phyloP scores from a whole-genome alignment of 2,329 filamentous ascomycete species.

The Phyllosticta capitalensis region DNA sequence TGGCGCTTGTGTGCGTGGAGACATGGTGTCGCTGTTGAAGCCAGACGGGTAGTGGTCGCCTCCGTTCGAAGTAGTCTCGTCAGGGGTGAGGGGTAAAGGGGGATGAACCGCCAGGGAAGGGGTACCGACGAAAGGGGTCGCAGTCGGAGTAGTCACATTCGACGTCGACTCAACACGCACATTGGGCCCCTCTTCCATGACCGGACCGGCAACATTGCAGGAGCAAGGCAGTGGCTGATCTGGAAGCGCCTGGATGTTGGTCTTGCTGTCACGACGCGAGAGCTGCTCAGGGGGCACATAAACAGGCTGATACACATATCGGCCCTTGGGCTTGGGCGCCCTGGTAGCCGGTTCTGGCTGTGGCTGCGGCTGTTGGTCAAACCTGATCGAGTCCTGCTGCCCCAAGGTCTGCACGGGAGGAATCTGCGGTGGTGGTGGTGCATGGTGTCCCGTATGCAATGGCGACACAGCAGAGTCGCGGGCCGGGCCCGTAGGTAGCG shows the following conservation, averaged over 20 bases:
- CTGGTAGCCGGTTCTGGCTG: not conserved
- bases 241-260: not conserved
- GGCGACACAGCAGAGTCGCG: not conserved
- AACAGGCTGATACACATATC: not conserved
- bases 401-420: not conserved
- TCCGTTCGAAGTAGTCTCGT: not conserved
- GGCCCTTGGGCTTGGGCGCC: not conserved
- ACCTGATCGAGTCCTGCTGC: not conserved
- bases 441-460: not conserved
- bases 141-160: not conserved
- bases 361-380: not conserved
- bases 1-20: not conserved
- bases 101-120: not conserved
- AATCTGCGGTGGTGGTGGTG: not conserved
- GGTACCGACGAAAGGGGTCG: not conserved
- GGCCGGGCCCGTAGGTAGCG: not conserved
- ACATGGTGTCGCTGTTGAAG: not conserved
- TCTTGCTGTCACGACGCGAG: not conserved
- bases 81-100: not conserved
- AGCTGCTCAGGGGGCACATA: not conserved
- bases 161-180: not conserved
- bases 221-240: not conserved
- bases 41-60: not conserved
- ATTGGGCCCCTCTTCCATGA: not conserved
- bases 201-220: not conserved